A percentile compares a stretch with the other conserved stretches of the same genome.
phyloP scores from a whole-genome alignment of 805 yeast species.

The Osmozyma mogii region DNA sequence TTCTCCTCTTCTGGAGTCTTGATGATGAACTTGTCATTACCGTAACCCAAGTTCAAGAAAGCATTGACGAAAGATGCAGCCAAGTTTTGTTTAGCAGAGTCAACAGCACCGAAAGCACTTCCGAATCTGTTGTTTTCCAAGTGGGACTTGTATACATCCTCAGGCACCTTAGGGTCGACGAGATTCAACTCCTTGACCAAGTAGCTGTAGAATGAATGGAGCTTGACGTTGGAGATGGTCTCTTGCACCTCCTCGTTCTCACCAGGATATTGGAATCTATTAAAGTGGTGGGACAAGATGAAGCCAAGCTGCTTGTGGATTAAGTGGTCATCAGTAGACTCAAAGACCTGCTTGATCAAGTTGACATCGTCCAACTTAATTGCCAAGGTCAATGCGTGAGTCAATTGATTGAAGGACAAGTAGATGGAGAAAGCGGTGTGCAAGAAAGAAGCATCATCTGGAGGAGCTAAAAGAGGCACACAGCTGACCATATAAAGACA shows the following conservation, averaged over 20 bases:
- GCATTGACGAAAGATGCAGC: conserved; percentile 94
- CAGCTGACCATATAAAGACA: conserved; percentile 93
- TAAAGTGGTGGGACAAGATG: conserved; percentile 79
- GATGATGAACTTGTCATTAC: conserved; percentile 72
- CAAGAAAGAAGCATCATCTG: conserved; percentile 80
- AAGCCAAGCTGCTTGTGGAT: conserved; percentile 88
- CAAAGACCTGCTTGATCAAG: conserved; percentile 71
- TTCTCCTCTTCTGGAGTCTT: conserved; percentile 54
- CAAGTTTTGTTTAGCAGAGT: conserved; percentile 90
- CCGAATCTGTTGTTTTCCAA: conserved; percentile 62
- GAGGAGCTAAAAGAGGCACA: conserved; percentile 93
- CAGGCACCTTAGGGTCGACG: conserved; percentile 86
- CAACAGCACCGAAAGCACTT: conserved; percentile 53
- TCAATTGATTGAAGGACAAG: conserved; percentile 64
- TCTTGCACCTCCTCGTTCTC: conserved; percentile 68
- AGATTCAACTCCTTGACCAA: conserved; percentile 82
- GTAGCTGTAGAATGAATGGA: conserved; percentile 73
- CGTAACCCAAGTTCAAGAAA: conserved; percentile 85
- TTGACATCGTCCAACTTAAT: conserved; percentile 79
- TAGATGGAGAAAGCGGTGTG: conserved; percentile 86
- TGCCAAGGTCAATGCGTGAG: conserved; percentile 88
- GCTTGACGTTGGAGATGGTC: conserved; percentile 69
- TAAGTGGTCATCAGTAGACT: conserved; percentile 64
- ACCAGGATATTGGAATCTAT: conserved; percentile 60
- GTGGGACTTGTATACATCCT: conserved; percentile 88